Evolutionary conservation across 2,329 filamentous ascomycete genomes (phyloP), one percentile per base, ranked within the genome.

Genomic region (Corinectria fuckeliana): DNA sequence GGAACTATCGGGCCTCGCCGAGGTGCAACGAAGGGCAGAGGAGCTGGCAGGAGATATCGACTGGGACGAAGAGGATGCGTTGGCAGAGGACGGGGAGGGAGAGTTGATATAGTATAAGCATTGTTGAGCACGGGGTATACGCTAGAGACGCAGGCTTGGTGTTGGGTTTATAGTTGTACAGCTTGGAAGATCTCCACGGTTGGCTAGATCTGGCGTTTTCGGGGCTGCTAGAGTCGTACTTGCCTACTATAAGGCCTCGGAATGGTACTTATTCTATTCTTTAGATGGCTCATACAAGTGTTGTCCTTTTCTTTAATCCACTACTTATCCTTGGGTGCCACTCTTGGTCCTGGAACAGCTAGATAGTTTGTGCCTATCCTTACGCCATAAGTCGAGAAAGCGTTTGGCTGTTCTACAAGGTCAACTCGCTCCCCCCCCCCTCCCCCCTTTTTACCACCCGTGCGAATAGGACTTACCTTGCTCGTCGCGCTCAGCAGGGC

Each of bases 1-100:
- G 26, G 91, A 94, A 72, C 79, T 94, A 30, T 91, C 87, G 30
- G 90, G 90, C 0, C 72, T 93, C 41, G 88, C 88, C 0, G 90
- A 92, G 73, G 87, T 93, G n/a, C 86, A 89, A 73, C 77, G 85
- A 20, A 75, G 74, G 59, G 85, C 86, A 0, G 85, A 87, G 66
- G 80, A 79, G 62, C 76, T 82, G 72, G 76, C 77, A 2, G 78
- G 68, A 0, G 74, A 86, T 42, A 76, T 91, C 45, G 88, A 90
- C 23, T 89, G 85, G 81, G 85, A 86, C 50, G 82, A 83, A 34
- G 85, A 86, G 10, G 85, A 83, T 18, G 78, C 78, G 4, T 74
- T 75, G 3, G 78, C 71, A 13, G 81, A 79, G 2, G 78, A 85
- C 0, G 85, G 82, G 0, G 85, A 87, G 52, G 85, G 83, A 1